Conservation (phyloP, 495 filamentous ascomycete species). For the Aspergillus conjunctus region DNA sequence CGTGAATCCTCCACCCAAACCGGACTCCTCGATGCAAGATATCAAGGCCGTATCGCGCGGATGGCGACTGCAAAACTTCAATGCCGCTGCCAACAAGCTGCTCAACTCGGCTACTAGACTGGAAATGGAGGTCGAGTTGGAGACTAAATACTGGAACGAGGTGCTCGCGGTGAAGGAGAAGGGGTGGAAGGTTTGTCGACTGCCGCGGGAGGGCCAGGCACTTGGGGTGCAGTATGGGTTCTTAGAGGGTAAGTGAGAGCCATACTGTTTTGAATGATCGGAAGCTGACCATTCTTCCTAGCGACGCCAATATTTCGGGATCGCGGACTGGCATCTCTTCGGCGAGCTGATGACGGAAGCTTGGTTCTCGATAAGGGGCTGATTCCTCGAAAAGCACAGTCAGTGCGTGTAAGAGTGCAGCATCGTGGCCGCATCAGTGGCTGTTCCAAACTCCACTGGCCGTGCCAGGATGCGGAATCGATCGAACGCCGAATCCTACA, state of each 20-base stretch:
- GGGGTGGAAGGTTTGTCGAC: slow-evolving; percentile 78
- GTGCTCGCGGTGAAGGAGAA: slow-evolving; percentile 76
- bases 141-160: slow-evolving; percentile 87
- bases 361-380: slow-evolving; percentile 73
- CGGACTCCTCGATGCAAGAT: slow-evolving; percentile 55
- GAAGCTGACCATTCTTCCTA: slow-evolving; percentile 23
- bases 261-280: background rate
- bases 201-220: slow-evolving; percentile 71
- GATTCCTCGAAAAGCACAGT: slow-evolving; percentile 55
- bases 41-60: slow-evolving; percentile 64
- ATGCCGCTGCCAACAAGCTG: slow-evolving; percentile 71
- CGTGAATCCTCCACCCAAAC: slow-evolving; percentile 57
- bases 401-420: slow-evolving; percentile 63
- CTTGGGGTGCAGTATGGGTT: slow-evolving; percentile 90
- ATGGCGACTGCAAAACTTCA: slow-evolving; percentile 76
- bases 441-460: slow-evolving; percentile 42
- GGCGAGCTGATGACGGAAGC: slow-evolving; percentile 71
- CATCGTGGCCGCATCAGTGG: slow-evolving; percentile 43
- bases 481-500: slow-evolving; percentile 72
- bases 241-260: slow-evolving; percentile 58
- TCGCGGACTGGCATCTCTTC: slow-evolving; percentile 75
- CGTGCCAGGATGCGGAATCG: slow-evolving; percentile 34
- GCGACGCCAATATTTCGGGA: slow-evolving; percentile 74
- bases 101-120: slow-evolving; percentile 72
- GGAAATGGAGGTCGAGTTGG: slow-evolving; percentile 71